Base-by-base conservation (phyloP, 164 flowering plant species). In the Liquidambar formosana region DNA sequence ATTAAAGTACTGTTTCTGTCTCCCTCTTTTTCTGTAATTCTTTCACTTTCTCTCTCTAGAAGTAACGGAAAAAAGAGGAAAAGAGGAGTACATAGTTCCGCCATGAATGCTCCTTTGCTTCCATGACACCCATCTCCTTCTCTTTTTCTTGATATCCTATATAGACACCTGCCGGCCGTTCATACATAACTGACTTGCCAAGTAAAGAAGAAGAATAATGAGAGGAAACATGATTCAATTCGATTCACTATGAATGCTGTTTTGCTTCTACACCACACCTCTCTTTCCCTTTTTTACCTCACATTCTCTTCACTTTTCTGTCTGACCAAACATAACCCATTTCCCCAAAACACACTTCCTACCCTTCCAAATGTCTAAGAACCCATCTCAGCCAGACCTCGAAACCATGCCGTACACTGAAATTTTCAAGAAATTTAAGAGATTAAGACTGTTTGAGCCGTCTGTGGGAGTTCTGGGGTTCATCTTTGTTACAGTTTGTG, bases 381-480 rank as follows among this genome's bases (percentile, higher is more conserved):
- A 27, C 52, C 77, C 68, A 59, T 56, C 79, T 46, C 65, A 56
- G 54, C 71, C 67, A 48, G 71, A 73, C 74, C 69, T 64, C 19
- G 76, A 65, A 59, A 38, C 64, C 51, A 70, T 69, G 80, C 63
- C 70, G 10, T 47, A 66, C 33, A 65, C 56, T 53, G 87, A 84
- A 28, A 45, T 61, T 26, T 51, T 75, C 62, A 89, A 84, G 81
- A 88, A 75, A 65, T 45, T 91, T 28, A 91, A 86, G 77, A 83
- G 84, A 9, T 67, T 83, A 18, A 82, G 76, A 71, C 59, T 80
- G n/a, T 64, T 80, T 28, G 92, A 88, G 68, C 88, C 91, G 0
- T 81, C 84, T 27, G 15, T 85, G 3, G 85, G 90, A 18, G 66
- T 85, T 51, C 63, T 89, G 19, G 91, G 90, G 6, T 86, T 88